Base-by-base conservation (phyloP, 2,329 filamentous ascomycete genomes). In the Penicillium janthinellum region DNA sequence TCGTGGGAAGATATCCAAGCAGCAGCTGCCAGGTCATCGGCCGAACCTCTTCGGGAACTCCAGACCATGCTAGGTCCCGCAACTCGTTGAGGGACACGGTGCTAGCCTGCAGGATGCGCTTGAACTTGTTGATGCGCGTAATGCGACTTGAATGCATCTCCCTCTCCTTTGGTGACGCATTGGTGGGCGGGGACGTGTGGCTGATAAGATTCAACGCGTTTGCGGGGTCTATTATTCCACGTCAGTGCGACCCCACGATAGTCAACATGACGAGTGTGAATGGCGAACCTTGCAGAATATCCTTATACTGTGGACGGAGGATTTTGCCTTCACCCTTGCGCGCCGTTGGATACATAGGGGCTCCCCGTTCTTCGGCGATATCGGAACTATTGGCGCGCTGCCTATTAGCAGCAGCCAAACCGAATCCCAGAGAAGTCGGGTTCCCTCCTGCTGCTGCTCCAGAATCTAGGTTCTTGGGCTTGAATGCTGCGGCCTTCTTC, bases 21-120 rank as follows among this genome's bases (percentile, higher is more conserved):
- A 99, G 83, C 25, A 99, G 83, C 77, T 98, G 93, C 95, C 95
- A 99, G n/a, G 94, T 95, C 90, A 99, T 97, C 53, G 95, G 92
- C 57, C 96, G 91, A 17, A 99, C 92, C 79, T 99, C 96, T 69
- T 92, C 89, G 0, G 95, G 96, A 38, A 98, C 86, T 12, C 95
- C 95, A 54, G 93, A 95, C 95, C 96, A 99, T 34, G 95, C 92
- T 35, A 92, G 83, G 59, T 92, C 84, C 63, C 95, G 86, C 25
- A 99, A 83, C 55, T 98, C 94, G 17, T 89, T 82, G 2, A 98
- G 79, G 1, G 92, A 89, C 68, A 99, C 95, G 1, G 91, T 92
- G 42, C 91, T 96, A 22, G 94, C 87, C 78, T 99, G 95, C 6
- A 99, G 82, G 54, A 99, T 91, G 69, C 90, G 90, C 77, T 99